Evolutionary conservation across 2,329 filamentous ascomycete species (phyloP).

Genomic region (Stromatinia cepivora): DNA sequence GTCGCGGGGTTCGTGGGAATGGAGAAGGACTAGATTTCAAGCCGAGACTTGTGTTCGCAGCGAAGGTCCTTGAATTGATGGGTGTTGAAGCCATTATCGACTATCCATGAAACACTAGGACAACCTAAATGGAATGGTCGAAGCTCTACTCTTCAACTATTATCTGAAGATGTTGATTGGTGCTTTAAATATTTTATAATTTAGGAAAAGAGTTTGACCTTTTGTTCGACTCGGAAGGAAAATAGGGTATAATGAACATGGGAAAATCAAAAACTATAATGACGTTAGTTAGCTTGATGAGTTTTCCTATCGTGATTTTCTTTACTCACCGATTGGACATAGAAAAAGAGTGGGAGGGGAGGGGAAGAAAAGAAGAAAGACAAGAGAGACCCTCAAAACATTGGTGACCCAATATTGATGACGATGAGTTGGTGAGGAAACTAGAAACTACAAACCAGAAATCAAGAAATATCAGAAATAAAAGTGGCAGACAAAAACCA

Average conservation of each 20-base stretch:
- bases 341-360: neutral
- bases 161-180: neutral
- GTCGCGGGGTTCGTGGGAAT: slow-evolving; percentile 62
- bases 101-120: slow-evolving; percentile 26
- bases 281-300: slow-evolving; percentile 7
- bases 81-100: slow-evolving; percentile 42
- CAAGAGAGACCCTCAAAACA: neutral
- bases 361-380: neutral
- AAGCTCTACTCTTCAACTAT: slow-evolving; percentile 15
- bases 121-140: neutral
- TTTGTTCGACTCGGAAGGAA: neutral
- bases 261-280: slow-evolving; percentile 12
- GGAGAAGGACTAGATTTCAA: slow-evolving; percentile 75
- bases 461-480: neutral
- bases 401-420: neutral
- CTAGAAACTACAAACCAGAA: neutral
- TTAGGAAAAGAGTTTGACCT: neutral
- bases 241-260: slow-evolving; percentile 8
- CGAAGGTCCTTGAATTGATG: slow-evolving; percentile 38
- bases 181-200: neutral
- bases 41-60: slow-evolving; percentile 38
- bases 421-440: neutral
- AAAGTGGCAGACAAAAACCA: neutral
- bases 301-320: neutral
- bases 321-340: slow-evolving; percentile 4